These are phyloP conservation scores for Pugionium dolabratum DNA, from an alignment of 345 rosid species.

Conservation along the genomic window DNA sequence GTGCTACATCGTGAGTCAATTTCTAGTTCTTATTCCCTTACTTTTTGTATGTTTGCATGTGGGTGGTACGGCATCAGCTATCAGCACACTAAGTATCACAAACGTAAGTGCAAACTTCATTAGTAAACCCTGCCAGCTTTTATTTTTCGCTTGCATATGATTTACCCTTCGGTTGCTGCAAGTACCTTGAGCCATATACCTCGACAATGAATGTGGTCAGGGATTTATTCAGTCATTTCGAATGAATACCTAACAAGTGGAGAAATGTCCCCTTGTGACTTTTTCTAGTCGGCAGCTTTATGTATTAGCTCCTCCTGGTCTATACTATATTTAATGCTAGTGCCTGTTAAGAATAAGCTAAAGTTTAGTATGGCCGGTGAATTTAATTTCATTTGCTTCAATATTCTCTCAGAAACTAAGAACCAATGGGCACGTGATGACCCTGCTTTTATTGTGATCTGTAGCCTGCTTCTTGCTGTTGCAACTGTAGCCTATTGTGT, in stretches of 20 bases:
- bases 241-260: not conserved
- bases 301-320: not conserved
- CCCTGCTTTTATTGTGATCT: slow-evolving; percentile 97
- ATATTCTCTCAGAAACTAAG: slow-evolving; percentile 79
- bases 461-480: slow-evolving; percentile 78
- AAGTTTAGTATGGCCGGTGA: slow-evolving; percentile 4
- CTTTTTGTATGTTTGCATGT: slow-evolving; percentile 55
- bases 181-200: slow-evolving; percentile 8
- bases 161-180: slow-evolving; percentile 20
- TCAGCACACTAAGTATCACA: slow-evolving; percentile 98
- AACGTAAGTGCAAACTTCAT: slow-evolving; percentile 67
- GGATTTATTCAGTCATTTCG: slow-evolving; percentile 1
- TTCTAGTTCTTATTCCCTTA: slow-evolving; percentile 41
- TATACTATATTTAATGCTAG: not conserved
- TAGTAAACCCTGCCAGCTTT: slow-evolving; percentile 8
- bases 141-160: slow-evolving; percentile 17
- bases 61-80: slow-evolving; percentile 64
- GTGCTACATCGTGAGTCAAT: slow-evolving; percentile 2
- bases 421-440: slow-evolving; percentile 99
- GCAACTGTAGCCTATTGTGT: slow-evolving; percentile 92
- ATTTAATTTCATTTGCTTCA: slow-evolving; percentile 19
- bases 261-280: slow-evolving; percentile 11
- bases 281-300: slow-evolving; percentile 7
- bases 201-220: slow-evolving; percentile 1
- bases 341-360: slow-evolving; percentile 17